These are phyloP conservation scores for Nepenthes gracilis DNA, from an alignment of 148 eudicot genomes.

Conservation along the genomic window DNA sequence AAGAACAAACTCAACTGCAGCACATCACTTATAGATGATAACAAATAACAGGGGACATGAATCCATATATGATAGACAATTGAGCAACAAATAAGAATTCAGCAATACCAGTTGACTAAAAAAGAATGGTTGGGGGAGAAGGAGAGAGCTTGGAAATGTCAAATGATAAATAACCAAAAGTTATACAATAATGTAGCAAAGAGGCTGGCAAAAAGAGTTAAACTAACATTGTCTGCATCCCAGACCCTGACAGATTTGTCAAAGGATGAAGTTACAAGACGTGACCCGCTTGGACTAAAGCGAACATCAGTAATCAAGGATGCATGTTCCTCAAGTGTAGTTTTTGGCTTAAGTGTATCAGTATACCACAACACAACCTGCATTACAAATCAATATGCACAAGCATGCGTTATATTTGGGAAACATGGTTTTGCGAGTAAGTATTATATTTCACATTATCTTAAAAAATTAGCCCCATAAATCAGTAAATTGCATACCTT, in stretches of 20 bases:
- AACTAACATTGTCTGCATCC: constrained; percentile 82
- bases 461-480: background rate
- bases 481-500: constrained; percentile 25
- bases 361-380: constrained; percentile 84
- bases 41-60: too few species aligned
- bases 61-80: too few species aligned
- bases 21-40: too few species aligned
- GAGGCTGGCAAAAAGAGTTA: background rate
- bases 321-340: constrained; percentile 79
- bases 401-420: constrained; percentile 2
- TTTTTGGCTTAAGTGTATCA: constrained; percentile 64
- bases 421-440: background rate
- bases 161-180: too few species aligned
- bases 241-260: constrained; percentile 90
- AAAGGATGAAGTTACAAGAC: constrained; percentile 88
- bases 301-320: constrained; percentile 78
- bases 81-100: too few species aligned
- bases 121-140: too few species aligned
- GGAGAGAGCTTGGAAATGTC: too few species aligned
- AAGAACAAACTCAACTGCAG: too few species aligned
- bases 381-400: constrained; percentile 9
- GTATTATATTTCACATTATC: background rate
- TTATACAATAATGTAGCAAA: too few species aligned
- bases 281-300: constrained; percentile 77
- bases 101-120: too few species aligned